Evolutionary conservation across 345 rosid species (phyloP).

Genomic region (Abelmoschus esculentus): DNA sequence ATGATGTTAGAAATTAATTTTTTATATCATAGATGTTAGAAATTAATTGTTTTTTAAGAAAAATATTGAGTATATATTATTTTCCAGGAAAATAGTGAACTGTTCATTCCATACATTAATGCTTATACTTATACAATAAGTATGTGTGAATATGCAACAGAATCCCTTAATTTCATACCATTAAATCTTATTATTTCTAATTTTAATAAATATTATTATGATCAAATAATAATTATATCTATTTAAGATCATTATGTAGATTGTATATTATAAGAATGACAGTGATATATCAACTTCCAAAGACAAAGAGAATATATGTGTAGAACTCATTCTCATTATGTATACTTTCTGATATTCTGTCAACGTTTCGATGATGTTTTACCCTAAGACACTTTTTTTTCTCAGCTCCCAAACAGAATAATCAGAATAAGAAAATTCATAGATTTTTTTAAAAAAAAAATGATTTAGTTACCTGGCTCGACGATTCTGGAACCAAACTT

Average conservation of each 20-base stretch:
- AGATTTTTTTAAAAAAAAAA: too few relatives aligned
- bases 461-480: conserved; percentile 76
- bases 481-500: conserved; percentile 99
- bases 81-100: background rate
- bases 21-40: too few relatives aligned
- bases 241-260: background rate
- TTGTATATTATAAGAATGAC: background rate
- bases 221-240: background rate
- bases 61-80: too few relatives aligned
- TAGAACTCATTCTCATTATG: conserved; percentile 26
- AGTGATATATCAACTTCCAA: conserved; percentile 15
- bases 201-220: too few relatives aligned
- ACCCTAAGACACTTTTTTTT: background rate
- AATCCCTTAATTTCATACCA: background rate
- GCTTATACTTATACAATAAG: background rate
- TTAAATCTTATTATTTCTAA: background rate
- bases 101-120: background rate
- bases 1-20: too few relatives aligned
- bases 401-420: too few relatives aligned
- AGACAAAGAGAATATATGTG: conserved; percentile 7
- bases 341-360: conserved; percentile 12
- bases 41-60: too few relatives aligned
- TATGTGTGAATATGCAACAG: background rate
- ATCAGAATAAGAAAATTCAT: too few relatives aligned
- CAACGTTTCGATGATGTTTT: conserved; percentile 8